Conservation (phyloP, 192 early-diverging fungal species). For the Phycomyces nitens region DNA sequence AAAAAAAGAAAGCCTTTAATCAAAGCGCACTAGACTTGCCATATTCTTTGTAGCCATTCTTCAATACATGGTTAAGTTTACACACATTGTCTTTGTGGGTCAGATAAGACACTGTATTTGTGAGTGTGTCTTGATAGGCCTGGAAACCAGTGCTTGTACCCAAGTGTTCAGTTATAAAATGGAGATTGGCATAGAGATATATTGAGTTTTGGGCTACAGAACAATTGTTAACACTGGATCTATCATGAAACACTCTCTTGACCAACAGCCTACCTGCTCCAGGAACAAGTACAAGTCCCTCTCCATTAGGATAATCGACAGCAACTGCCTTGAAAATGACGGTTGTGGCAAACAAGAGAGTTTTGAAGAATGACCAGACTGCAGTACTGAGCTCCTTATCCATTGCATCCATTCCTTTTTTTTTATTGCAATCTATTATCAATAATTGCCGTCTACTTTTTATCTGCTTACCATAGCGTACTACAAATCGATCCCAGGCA, state of each 20-base stretch:
- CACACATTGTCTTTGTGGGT: constrained; percentile 22
- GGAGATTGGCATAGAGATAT: constrained; percentile 44
- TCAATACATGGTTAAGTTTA: constrained; percentile 21
- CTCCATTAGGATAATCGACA: constrained; percentile 24
- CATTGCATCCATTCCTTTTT: neutral
- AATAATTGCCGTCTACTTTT: neutral
- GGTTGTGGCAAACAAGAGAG: constrained; percentile 46
- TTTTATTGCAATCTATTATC: neutral
- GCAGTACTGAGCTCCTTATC: constrained; percentile 6
- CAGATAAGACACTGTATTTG: constrained; percentile 39
- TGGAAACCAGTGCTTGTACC: constrained; percentile 41
- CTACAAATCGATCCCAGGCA: constrained; percentile 25
- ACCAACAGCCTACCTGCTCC: constrained; percentile 8
- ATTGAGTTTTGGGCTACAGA: constrained; percentile 31
- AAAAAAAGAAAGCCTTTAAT: no score
- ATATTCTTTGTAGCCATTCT: constrained; percentile 24
- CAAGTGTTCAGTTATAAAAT: constrained; percentile 45
- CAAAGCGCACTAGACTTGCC: constrained; percentile 2
- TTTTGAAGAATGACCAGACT: constrained; percentile 49
- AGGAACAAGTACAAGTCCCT: constrained; percentile 9
- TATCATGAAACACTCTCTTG: neutral
- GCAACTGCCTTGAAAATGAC: constrained; percentile 42
- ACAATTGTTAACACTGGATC: neutral
- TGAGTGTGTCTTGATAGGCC: constrained; percentile 47
- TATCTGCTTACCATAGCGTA: neutral